Percentiles rank a stretch among this genome's conserved stretches.
Conservation (phyloP, 805 yeast genomes). For the Kockiozyma suomiensis region DNA sequence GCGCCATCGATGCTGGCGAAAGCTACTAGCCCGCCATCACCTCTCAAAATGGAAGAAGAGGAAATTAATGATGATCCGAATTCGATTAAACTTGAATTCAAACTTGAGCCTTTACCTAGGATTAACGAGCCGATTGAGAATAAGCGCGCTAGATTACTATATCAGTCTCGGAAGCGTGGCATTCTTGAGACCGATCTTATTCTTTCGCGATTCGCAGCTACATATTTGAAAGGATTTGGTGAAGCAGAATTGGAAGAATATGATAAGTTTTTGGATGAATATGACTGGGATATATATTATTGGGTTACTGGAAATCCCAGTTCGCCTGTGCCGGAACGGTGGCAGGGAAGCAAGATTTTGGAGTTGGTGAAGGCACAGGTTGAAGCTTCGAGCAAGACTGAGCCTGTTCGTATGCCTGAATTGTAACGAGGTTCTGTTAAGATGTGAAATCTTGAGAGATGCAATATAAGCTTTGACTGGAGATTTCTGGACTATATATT, state of each 20-base stretch:
- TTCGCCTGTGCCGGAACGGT: constrained; percentile 76
- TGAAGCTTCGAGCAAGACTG: constrained; percentile 63
- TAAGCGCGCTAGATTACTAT: constrained; percentile 83
- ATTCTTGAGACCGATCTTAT: constrained; percentile 90
- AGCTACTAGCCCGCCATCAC: background rate
- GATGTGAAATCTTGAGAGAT: background rate
- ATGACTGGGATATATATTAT: constrained; percentile 99
- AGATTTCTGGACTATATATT: background rate
- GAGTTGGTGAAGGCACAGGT: constrained; percentile 69
- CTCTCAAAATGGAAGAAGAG: background rate
- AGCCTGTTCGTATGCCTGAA: constrained; percentile 85
- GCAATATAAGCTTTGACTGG: background rate
- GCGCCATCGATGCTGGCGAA: background rate
- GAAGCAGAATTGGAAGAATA: constrained; percentile 77
- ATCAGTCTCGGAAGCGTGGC: constrained; percentile 94
- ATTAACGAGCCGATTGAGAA: constrained; percentile 69
- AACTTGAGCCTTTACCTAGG: constrained; percentile 79
- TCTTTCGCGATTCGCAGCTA: constrained; percentile 81
- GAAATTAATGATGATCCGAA: background rate
- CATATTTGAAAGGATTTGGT: constrained; percentile 61
- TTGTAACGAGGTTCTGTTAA: constrained; percentile 42
- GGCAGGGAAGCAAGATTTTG: constrained; percentile 72
- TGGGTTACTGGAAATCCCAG: constrained; percentile 83
- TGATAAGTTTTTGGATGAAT: constrained; percentile 70
- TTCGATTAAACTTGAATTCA: constrained; percentile 51